Base-by-base conservation (phyloP, 495 filamentous ascomycete species). In the Penicillium riverlandense region DNA sequence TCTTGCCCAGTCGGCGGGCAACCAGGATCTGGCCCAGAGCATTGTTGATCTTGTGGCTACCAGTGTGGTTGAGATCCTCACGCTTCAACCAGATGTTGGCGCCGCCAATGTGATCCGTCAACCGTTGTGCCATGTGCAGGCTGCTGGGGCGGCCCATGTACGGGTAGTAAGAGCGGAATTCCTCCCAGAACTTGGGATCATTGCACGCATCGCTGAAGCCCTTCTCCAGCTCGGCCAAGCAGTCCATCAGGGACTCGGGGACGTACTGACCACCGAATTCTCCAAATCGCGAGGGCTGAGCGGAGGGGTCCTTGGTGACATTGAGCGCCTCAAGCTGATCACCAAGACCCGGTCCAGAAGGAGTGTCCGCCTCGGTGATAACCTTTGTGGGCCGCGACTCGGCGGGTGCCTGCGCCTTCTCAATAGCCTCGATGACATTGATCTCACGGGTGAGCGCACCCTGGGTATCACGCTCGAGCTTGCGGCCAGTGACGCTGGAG, bases 221-320 rank as follows among this genome's bases (percentile, higher is more conserved):
- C 8, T 74, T 71, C 62, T 97, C 90, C 11, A 99, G 79, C 67
- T 99, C 82, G 0, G 82, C 79, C 50, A 99, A 71, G 58, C 92
- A 97, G 66, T 96, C 90, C 90, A 97, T 97, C 28, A 99, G 76
- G 7, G 90, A 90, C 66, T 99, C 92, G 1, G 92, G 94, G 1
- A 99, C 91, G 55, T 97, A 99, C 63, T 97, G 92, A n/a, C 92
- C 92, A 53, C 92, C 92, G 51, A 95, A 99, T 63, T 96, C 87
- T 45, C 92, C 92, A 55, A 99, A 99, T 11, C 91, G 83, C 41
- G 86, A 78, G 3, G 91, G 89, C 29, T 85, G 70, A 43, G 78
- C 76, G 31, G 63, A 69, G 38, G 65, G 48, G 35, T 80, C 70
- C 30, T 71, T 70, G 12, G 54, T 56, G 15, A 66, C 65, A 39